Evolutionary conservation across 306 rosid genomes (phyloP).

Genomic region (Calophaca sinica): DNA sequence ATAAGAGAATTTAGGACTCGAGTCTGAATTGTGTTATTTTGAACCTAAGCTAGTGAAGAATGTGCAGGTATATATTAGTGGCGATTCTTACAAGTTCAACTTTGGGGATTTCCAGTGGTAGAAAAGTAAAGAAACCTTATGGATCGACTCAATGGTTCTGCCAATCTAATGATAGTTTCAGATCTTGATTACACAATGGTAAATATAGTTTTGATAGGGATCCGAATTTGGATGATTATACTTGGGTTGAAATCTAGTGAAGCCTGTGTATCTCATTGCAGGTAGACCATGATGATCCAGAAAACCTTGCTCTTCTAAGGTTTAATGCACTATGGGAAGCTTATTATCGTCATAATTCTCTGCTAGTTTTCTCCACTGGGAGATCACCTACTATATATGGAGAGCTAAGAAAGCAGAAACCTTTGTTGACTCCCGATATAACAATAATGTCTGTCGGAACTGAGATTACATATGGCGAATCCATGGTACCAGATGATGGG

Average conservation of each 20-base stretch:
- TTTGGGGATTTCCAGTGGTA: constrained; percentile 21
- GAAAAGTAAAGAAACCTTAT: constrained; percentile 38
- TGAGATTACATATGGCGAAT: constrained; percentile 73
- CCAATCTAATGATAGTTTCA: constrained; percentile 81
- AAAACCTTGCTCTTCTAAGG: constrained; percentile 66
- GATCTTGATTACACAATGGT: constrained; percentile 93
- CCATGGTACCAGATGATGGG: constrained; percentile 61
- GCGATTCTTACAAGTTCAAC: constrained; percentile 19
- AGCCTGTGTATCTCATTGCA: constrained; percentile 45
- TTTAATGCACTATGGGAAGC: constrained; percentile 89
- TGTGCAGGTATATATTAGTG: constrained; percentile 13
- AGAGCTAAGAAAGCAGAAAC: constrained; percentile 63
- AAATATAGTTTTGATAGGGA: constrained; percentile 31
- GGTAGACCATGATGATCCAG: constrained; percentile 82
- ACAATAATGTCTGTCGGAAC: constrained; percentile 85
- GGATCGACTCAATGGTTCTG: constrained; percentile 65
- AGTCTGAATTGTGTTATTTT: constrained; percentile 13
- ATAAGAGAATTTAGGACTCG: background rate
- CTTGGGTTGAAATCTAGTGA: constrained; percentile 2
- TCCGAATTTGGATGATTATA: background rate
- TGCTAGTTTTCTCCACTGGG: constrained; percentile 90
- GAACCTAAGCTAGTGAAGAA: constrained; percentile 24
- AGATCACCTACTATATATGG: constrained; percentile 70
- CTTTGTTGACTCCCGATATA: constrained; percentile 81
- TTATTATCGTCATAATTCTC: constrained; percentile 75